Evolutionary conservation across 2,329 filamentous ascomycete genomes (phyloP), one percentile per base, ranked within the genome.

Genomic region (Paracorniculantispora psalliotae): DNA sequence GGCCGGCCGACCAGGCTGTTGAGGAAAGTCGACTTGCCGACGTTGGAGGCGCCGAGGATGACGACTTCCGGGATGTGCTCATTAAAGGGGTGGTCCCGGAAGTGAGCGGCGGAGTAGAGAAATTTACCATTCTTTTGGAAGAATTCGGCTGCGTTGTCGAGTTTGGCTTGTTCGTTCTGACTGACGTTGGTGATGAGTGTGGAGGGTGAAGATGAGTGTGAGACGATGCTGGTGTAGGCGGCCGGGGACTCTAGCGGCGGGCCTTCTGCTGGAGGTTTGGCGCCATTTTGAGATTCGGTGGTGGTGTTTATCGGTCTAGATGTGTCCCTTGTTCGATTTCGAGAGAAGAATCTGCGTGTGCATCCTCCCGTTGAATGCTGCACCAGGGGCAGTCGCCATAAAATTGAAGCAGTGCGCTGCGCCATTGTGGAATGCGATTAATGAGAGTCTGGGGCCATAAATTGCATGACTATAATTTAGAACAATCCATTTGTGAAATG

Each of bases 1-100:
- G 66, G 61, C 3, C 66, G 63, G 35, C 86, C 86, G 2, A 87
- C 83, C 35, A 96, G 81, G 19, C 89, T 88, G 68, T 96, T 96
- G 74, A 96, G 87, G 65, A 96, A 89, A 17, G 90, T 91, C 1
- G 90, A 94, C 72, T 96, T 96, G 68, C 91, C 91, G 44, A 92
- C 91, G 69, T 96, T 96, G 64, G 91, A 92, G 67, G 92, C 91
- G 46, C 91, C 91, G 39, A 96, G 84, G 48, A 96, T 81, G 68
- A 90, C 88, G 53, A 96, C 82, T 63, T 86, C 83, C 47, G 83
- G 83, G 4, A 79, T 72, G 62, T 75, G 74, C 25, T 76, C 76
- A 68, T 85, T 85, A 65, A 75, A 67, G 30, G 74, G 75, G 61
- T 85, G 75, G 66, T 81, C 67, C 56, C 77, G 74, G 62, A 83